Evolutionary conservation across 2,329 filamentous ascomycete species (phyloP).

Genomic region (Harringtonia lauricola): DNA sequence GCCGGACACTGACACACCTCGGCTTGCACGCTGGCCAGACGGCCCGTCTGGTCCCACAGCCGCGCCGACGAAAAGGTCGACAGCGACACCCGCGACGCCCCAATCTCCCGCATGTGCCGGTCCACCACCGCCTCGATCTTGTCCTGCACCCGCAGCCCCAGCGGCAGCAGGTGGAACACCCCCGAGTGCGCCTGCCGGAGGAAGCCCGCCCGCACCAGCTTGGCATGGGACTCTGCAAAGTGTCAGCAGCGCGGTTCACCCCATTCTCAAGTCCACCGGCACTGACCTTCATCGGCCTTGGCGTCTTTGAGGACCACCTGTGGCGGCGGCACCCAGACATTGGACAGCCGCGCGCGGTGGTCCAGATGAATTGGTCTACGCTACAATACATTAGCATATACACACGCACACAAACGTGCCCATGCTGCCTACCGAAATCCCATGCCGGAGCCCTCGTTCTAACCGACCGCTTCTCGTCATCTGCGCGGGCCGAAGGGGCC

Average conservation of each 20-base stretch:
- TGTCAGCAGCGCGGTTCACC: no score
- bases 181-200: conserved; percentile 73
- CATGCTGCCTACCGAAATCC: not conserved
- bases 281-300: conserved; percentile 40
- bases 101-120: conserved; percentile 71
- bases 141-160: conserved; percentile 77
- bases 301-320: conserved; percentile 40
- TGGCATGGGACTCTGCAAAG: conserved; percentile 48
- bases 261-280: not conserved
- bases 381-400: not conserved
- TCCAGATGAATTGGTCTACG: conserved; percentile 12
- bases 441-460: not conserved
- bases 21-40: conserved; percentile 58
- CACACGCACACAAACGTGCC: not conserved
- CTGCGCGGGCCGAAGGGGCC: no score
- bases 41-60: conserved; percentile 75
- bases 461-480: no score
- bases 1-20: conserved; percentile 41
- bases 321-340: conserved; percentile 69
- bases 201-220: conserved; percentile 61
- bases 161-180: conserved; percentile 81
- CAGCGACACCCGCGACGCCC: conserved; percentile 73
- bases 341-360: conserved; percentile 45
- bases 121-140: conserved; percentile 83
- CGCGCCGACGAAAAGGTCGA: conserved; percentile 79